These are phyloP conservation scores for Priceomyces melissophilus DNA, from an alignment of 805 yeast species.

Conservation along the genomic window DNA sequence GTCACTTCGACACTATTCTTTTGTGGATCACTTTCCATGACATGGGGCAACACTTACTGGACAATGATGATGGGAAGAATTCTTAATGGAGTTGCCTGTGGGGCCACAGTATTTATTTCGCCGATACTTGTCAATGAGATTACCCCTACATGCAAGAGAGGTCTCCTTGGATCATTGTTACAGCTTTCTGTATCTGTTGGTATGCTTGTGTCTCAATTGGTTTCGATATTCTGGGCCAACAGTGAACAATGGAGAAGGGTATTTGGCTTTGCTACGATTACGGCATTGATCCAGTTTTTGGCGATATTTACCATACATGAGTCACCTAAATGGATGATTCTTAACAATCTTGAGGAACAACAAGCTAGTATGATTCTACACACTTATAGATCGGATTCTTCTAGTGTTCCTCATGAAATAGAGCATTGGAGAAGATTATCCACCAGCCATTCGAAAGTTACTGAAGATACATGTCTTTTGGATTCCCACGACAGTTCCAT, in stretches of 20 bases:
- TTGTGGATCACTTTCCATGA: constrained; percentile 27
- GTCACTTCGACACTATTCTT: constrained; percentile 19
- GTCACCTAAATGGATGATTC: constrained; percentile 42
- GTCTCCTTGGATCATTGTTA: constrained; percentile 37
- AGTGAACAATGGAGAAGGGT: constrained; percentile 36
- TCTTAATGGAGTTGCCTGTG: constrained; percentile 37
- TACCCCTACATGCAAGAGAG: constrained; percentile 38
- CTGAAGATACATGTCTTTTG: not conserved
- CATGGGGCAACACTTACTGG: constrained; percentile 16
- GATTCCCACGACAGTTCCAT: constrained; percentile 3
- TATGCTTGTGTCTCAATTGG: constrained; percentile 30
- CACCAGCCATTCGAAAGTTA: not conserved
- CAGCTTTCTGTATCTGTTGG: constrained; percentile 40
- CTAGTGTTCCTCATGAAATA: constrained; percentile 30
- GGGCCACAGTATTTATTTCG: constrained; percentile 36
- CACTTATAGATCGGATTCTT: constrained; percentile 26
- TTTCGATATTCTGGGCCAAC: constrained; percentile 31
- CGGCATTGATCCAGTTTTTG: constrained; percentile 27
- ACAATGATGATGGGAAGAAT: constrained; percentile 30
- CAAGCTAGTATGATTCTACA: constrained; percentile 27
- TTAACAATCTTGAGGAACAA: constrained; percentile 23
- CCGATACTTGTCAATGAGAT: constrained; percentile 40
- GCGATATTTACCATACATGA: constrained; percentile 34
- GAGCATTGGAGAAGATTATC: constrained; percentile 34
- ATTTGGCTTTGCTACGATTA: constrained; percentile 21